Conservation (phyloP, 2,329 filamentous ascomycete genomes). For the Pseudogymnoascus sp. region DNA sequence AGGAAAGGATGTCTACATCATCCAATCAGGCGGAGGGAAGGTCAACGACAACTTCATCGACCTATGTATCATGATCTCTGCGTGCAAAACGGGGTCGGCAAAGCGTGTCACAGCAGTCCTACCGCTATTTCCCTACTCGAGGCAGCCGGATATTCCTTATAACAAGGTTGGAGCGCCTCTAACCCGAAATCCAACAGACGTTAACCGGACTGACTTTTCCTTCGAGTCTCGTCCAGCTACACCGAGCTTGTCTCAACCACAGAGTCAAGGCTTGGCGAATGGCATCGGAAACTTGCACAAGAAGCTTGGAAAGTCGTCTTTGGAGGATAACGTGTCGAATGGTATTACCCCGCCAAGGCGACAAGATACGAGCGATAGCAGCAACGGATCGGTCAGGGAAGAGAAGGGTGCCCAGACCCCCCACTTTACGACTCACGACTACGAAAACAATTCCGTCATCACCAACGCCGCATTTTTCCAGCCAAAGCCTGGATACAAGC, state of each 20-base stretch:
- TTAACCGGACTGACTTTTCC: slow-evolving; percentile 58
- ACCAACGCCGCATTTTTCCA: slow-evolving; percentile 52
- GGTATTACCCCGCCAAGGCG: slow-evolving; percentile 30
- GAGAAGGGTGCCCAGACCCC: slow-evolving; percentile 20
- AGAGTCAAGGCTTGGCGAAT: slow-evolving; percentile 51
- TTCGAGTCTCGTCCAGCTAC: slow-evolving; percentile 91
- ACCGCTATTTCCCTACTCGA: slow-evolving; percentile 91
- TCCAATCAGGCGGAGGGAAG: slow-evolving; percentile 84
- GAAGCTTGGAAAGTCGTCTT: slow-evolving; percentile 61
- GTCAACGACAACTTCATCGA: slow-evolving; percentile 97
- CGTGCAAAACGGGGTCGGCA: slow-evolving; percentile 89
- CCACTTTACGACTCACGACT: slow-evolving; percentile 55
- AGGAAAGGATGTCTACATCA: slow-evolving; percentile 97
- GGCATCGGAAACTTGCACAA: slow-evolving; percentile 64
- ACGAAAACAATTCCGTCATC: slow-evolving; percentile 49
- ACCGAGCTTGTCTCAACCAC: slow-evolving; percentile 63
- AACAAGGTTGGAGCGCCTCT: slow-evolving; percentile 90
- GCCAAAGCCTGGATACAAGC: slow-evolving; percentile 88
- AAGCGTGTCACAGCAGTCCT: slow-evolving; percentile 89
- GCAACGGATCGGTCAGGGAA: slow-evolving; percentile 27
- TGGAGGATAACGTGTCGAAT: slow-evolving; percentile 41
- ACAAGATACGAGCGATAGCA: slow-evolving; percentile 35
- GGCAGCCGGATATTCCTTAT: slow-evolving; percentile 93
- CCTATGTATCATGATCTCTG: slow-evolving; percentile 95
- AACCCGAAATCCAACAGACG: slow-evolving; percentile 52